Percentiles rank a stretch among this genome's conserved stretches.
These are phyloP conservation scores for Chaetomium globosum DNA, from an alignment of 2,329 filamentous ascomycete genomes.

Conservation along the genomic window DNA sequence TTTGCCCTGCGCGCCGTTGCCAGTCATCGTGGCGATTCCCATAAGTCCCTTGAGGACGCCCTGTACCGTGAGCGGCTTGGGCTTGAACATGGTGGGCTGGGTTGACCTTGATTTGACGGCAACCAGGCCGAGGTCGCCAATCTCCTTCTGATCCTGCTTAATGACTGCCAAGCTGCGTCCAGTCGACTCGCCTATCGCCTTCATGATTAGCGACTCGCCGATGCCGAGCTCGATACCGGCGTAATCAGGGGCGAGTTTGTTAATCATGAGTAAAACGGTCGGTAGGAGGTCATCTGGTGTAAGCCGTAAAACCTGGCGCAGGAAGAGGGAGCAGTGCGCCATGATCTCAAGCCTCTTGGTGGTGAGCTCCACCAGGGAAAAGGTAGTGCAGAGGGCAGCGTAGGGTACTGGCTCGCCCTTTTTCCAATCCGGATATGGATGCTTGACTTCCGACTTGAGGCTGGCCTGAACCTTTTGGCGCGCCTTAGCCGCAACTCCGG, in stretches of 20 bases:
- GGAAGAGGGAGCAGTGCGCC: conserved; percentile 84
- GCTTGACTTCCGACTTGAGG: conserved; percentile 67
- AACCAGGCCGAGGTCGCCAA: conserved; percentile 91
- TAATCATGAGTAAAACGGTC: conserved; percentile 93
- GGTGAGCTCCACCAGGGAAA: conserved; percentile 92
- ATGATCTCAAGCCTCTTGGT: conserved; percentile 87
- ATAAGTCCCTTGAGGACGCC: conserved; percentile 88
- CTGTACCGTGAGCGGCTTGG: conserved; percentile 82
- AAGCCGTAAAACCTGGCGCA: conserved; percentile 89
- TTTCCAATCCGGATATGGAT: conserved; percentile 95
- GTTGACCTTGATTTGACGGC: conserved; percentile 94
- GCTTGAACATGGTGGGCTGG: conserved; percentile 98
- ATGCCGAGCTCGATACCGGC: conserved; percentile 97
- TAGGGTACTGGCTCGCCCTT: conserved; percentile 87
- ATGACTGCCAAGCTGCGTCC: conserved; percentile 86
- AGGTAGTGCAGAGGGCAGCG: conserved; percentile 89
- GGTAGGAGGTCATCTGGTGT: conserved; percentile 86
- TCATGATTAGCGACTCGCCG: conserved; percentile 97
- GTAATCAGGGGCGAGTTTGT: conserved; percentile 96
- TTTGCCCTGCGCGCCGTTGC: conserved; percentile 82
- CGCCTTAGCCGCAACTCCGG: conserved; percentile 71
- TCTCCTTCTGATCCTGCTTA: conserved; percentile 93
- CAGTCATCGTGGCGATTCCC: conserved; percentile 81
- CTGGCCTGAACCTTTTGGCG: conserved; percentile 79
- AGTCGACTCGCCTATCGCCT: conserved; percentile 92